Base-by-base conservation (phyloP, 352 stramenopile genomes). In the Phytophthora rubi region DNA sequence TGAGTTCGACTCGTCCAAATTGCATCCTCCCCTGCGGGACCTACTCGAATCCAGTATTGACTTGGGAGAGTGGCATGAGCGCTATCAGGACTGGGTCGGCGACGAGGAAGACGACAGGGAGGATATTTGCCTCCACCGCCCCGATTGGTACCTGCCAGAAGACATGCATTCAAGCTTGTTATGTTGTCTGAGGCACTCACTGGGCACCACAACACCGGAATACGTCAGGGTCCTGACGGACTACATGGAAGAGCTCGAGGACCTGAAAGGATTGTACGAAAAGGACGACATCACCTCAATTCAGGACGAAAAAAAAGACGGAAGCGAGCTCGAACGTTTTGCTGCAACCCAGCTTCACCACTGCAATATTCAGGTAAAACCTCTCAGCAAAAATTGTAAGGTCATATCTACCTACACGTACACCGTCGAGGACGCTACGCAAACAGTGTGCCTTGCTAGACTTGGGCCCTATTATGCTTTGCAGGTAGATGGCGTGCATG, bases 301-400 rank as follows among this genome's bases (percentile, higher is more conserved):
- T 18, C 23, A 12, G 51, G 8, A 44, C 5, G 26, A 13, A 57
- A 30, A 57, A 44, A 13, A 13, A 26, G 23, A 57, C 30, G 23
- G 23, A 26, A 42, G 51, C 15, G 51, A 21, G 8, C 23, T 28
- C 23, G 23, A 44, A 28, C 8, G 4, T 16, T 57, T 26, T 57
- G 51, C 51, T 15, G 51, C 26, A 9, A 5, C 51, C 26, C 5
- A 21, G 26, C 30, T 44, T 6, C 26, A 21, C 28, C 16, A 15
- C 18, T 42, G 56, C 42, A 62, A 53, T 15, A 44, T 57, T 59
- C 9, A 59, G 33, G 6, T 51, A 37, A 33, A 57, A 57, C 45
- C 23, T 5, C 26, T 57, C 9, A 44, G 32, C 28, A 3, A 57
- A 9, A 26, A 44, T 15, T 44, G 35, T 15, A 44, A 5, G 13